Evolutionary conservation across 169 alveolate species (phyloP), one percentile per base, ranked within the genome.

Genomic region (Besnoitia besnoiti): DNA sequence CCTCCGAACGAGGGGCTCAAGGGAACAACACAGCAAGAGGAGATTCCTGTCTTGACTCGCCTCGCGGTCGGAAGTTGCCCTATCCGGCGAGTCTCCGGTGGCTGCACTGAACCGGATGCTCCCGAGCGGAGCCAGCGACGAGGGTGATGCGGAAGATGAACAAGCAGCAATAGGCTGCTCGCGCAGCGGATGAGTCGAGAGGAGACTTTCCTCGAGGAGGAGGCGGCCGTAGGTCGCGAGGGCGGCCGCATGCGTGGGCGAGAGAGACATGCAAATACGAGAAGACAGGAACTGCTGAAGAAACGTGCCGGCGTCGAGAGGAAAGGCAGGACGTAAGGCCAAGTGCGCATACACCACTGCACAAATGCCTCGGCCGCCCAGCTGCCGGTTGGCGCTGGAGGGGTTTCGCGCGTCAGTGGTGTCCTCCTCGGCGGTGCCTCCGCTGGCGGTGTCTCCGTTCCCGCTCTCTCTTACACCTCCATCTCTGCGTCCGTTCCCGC

Each of bases 271-370:
- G 55, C 61, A 37, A 24, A 42, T 55, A 16, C 40, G 59, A 7
- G 49, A 30, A 42, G 87, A 27, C 14, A 77, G 40, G 30, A 27
- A 42, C 40, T 40, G 49, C 35, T 3, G n/a, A 19, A 77, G 59
- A 44, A 77, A 77, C 3, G 37, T 10, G 19, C 5, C 14, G 14
- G 55, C 50, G 30, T 77, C 87, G 24, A 77, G 14, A 24, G 40
- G 1, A 19, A 39, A 39, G 46, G 24, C 39, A 40, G 3, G 59
- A 0, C 59, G 10, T 8, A 77, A 27, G 35, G 40, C 59, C 42
- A 77, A 55, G 87, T 77, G 87, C 40, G n/a, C 87, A 42, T 77
- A 77, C 87, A 77, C 61, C 87, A 44, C 87, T 0, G 87, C 59
- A 37, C 87, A 77, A 14, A 77, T 27, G 37, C 87, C 87, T 42